Evolutionary conservation across 2,329 filamentous ascomycete genomes (phyloP).

Genomic region (Furcasterigmium furcatum): DNA sequence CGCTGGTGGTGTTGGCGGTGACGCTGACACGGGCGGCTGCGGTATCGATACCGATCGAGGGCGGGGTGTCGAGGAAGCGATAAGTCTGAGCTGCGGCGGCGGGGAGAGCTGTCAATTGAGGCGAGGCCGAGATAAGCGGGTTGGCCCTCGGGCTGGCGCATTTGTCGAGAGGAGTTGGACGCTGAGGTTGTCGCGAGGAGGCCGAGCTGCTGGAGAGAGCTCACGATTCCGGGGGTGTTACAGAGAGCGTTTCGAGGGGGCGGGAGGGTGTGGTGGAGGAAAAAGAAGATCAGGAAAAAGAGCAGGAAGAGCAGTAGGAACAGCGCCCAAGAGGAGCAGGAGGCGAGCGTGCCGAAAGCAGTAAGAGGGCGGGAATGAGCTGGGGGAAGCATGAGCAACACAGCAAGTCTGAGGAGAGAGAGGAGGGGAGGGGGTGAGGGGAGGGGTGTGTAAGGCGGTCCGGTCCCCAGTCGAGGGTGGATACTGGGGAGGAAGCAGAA

Average conservation of each 20-base stretch:
- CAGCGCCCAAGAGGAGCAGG: slow-evolving; percentile 1
- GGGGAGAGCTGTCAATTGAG: slow-evolving; percentile 25
- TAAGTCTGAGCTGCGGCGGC: slow-evolving; percentile 15
- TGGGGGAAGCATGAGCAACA: slow-evolving; percentile 3
- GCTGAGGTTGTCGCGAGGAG: slow-evolving; percentile 3
- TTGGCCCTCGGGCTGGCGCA: slow-evolving; percentile 4
- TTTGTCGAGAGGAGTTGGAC: slow-evolving; percentile 6
- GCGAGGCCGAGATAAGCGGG: neutral
- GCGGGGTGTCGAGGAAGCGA: slow-evolving; percentile 11
- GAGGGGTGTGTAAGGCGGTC: neutral
- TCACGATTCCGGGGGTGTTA: slow-evolving; percentile 20
- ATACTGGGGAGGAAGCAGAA: too few relatives aligned
- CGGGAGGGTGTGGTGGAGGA: slow-evolving; percentile 11
- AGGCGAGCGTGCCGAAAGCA: slow-evolving; percentile 2
- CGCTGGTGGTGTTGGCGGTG: slow-evolving; percentile 17
- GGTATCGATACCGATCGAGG: slow-evolving; percentile 27
- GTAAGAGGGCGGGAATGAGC: slow-evolving; percentile 3
- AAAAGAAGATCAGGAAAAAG: slow-evolving; percentile 5
- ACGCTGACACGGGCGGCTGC: slow-evolving; percentile 12
- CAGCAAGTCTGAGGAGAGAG: neutral
- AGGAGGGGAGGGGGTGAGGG: slow-evolving; percentile 1
- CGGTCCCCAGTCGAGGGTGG: too few relatives aligned
- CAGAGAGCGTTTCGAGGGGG: slow-evolving; percentile 15
- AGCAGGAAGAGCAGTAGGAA: neutral
- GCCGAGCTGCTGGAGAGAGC: slow-evolving; percentile 10